These are phyloP conservation scores for Beauveria sp. DNA, from an alignment of 2,329 filamentous ascomycete genomes.

Conservation along the genomic window DNA sequence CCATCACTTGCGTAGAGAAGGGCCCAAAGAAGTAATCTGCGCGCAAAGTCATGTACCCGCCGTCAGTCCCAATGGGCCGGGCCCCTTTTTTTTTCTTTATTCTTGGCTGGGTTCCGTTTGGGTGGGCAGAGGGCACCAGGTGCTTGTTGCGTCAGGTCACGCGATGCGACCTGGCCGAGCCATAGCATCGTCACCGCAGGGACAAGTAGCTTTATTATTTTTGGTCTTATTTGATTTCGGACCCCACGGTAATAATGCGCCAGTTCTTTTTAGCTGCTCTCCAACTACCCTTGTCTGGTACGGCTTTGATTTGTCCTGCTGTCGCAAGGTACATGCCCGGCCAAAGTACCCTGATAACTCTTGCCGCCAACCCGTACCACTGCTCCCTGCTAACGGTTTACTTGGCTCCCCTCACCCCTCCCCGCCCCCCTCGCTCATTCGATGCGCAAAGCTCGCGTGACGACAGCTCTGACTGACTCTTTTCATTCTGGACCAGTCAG, in stretches of 20 bases:
- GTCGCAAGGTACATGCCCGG: no score
- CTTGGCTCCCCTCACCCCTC: not conserved
- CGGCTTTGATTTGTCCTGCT: no score
- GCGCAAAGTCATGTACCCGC: no score
- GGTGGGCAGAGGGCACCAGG: not conserved
- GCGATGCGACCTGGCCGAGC: conserved; percentile 13
- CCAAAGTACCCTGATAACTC: not conserved
- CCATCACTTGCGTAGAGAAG: no score
- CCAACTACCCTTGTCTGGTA: no score
- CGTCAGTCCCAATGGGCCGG: no score
- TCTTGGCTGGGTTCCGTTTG: not conserved
- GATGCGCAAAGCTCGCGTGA: conserved; percentile 10
- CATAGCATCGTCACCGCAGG: not conserved
- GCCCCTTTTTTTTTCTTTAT: not conserved
- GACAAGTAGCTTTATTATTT: not conserved
- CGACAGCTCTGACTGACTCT: conserved; percentile 7
- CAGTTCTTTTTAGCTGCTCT: no score
- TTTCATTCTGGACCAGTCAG: not conserved
- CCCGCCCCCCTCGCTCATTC: not conserved
- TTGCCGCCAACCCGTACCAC: not conserved
- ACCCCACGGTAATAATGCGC: not conserved
- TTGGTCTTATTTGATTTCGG: not conserved
- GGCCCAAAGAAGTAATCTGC: no score
- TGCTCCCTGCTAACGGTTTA: not conserved
- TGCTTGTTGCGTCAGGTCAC: conserved; percentile 18